Conservation (phyloP, 352 stramenopile species). For the Hyaloperonospora arabidopsidis region DNA sequence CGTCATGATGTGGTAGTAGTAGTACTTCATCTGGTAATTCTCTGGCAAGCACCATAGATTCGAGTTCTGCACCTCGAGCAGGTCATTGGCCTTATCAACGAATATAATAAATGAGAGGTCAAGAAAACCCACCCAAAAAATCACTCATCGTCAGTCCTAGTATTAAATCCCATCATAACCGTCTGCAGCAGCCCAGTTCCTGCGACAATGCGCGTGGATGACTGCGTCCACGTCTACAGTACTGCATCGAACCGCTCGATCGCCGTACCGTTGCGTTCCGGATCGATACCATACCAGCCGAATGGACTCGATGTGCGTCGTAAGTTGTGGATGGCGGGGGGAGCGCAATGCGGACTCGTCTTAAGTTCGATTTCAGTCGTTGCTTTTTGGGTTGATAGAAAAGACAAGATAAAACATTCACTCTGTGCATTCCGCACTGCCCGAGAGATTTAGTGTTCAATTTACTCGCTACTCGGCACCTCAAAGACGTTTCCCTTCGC, state of each 20-base stretch:
- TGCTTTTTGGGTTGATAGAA: constrained; percentile 7
- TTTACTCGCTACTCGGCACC: constrained; percentile 21
- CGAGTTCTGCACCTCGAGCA: constrained; percentile 98
- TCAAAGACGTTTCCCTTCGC: constrained; percentile 3
- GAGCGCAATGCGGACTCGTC: constrained; percentile 8
- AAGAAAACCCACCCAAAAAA: no score
- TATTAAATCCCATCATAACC: no score
- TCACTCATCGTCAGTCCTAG: no score
- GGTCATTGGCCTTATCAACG: constrained; percentile 77
- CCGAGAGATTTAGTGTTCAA: constrained; percentile 23
- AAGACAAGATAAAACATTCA: constrained; percentile 25
- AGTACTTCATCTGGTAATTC: constrained; percentile 99
- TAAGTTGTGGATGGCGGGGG: constrained; percentile 26
- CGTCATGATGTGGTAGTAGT: constrained; percentile 99
- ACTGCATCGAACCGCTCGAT: neutral
- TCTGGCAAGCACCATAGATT: constrained; percentile 99
- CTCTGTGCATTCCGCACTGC: constrained; percentile 22
- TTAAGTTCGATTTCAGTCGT: constrained; percentile 20
- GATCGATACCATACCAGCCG: constrained; percentile 89
- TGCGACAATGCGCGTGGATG: neutral
- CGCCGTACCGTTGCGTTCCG: constrained; percentile 85
- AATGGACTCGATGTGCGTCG: constrained; percentile 7
- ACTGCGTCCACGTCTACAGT: neutral
- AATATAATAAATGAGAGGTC: neutral
- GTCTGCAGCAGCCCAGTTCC: no score